Base-by-base conservation (phyloP, 2,329 filamentous ascomycete species). In the Dryadomyces quercus-mongolicae region DNA sequence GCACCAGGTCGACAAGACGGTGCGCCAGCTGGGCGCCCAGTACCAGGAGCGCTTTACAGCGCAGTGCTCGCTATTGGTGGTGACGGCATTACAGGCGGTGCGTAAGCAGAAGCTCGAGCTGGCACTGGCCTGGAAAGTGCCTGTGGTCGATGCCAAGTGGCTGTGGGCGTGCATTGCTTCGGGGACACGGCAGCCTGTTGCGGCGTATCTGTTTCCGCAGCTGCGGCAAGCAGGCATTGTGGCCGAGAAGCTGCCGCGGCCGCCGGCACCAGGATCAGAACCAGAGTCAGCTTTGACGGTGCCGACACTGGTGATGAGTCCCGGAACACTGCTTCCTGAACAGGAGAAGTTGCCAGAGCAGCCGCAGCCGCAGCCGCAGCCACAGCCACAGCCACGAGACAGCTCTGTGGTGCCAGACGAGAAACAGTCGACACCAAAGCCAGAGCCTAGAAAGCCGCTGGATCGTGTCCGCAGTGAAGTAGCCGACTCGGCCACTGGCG, bases 131-230 rank as follows among this genome's bases (percentile, higher is more conserved):
- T 88, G 87, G 75, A 77, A 77, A 5, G 85, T 97, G 12, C 88
- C 90, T 2, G 81, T 92, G n/a, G 86, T 97, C 12, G 78, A 78
- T 8, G 80, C 81, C 18, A 80, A 85, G 21, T 98, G 93, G 93
- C 73, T 98, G 2, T 93, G 87, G 84, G 78, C 84, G 52, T 93
- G 86, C 60, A 82, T 96, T 51, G 73, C 75, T 62, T 78, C 71
- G 0, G 79, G 79, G 5, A 70, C 61, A 57, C 68, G 71, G 3
- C 66, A 72, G 2, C 73, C 77, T 1, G 65, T 74, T 46, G 69
- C 73, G 43, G 60, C 66, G 7, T 80, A 69, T 52, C 62, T 78
- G 54, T 79, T 76, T 54, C 66, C 73, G 0, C 72, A 76, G 56
- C 62, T 80, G 31, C 68, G 66, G 51, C 65, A 70, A 45, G 36